Percentiles rank a stretch among this genome's conserved stretches.
Evolutionary conservation across 345 rosid genomes (phyloP).

Genomic region (Gossypium arboreum): DNA sequence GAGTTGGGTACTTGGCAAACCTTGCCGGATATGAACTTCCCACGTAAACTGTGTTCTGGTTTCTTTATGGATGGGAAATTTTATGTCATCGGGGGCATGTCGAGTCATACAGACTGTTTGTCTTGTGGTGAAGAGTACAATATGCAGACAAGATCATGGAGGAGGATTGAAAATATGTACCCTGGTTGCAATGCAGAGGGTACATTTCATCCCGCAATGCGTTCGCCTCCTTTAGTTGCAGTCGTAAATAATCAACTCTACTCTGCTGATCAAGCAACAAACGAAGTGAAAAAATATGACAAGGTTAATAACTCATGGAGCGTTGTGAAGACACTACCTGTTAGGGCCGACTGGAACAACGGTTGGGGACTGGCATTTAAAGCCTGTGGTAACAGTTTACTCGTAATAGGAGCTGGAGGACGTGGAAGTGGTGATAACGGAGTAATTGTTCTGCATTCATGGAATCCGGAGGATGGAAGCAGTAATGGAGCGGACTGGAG

Average conservation of each 20-base stretch:
- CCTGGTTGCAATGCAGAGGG: slow-evolving; percentile 23
- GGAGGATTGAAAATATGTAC: slow-evolving; percentile 41
- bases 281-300: slow-evolving; percentile 40
- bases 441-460: slow-evolving; percentile 35
- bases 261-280: slow-evolving; percentile 37
- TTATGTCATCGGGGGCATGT: slow-evolving; percentile 43
- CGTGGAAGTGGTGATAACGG: slow-evolving; percentile 31
- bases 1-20: slow-evolving; percentile 33
- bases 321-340: slow-evolving; percentile 35
- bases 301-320: slow-evolving; percentile 35
- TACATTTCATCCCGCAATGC: slow-evolving; percentile 29
- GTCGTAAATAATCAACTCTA: slow-evolving; percentile 43
- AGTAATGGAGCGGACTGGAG: slow-evolving; percentile 29
- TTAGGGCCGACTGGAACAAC: slow-evolving; percentile 35
- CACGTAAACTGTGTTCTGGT: slow-evolving; percentile 42
- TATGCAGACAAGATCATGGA: slow-evolving; percentile 36
- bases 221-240: slow-evolving; percentile 45
- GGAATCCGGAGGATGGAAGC: slow-evolving; percentile 32
- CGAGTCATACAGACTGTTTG: slow-evolving; percentile 24
- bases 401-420: slow-evolving; percentile 36
- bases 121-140: slow-evolving; percentile 46
- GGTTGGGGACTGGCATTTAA: slow-evolving; percentile 51
- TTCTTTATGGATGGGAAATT: slow-evolving; percentile 47
- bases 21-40: slow-evolving; percentile 35
- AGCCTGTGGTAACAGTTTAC: slow-evolving; percentile 33